phyloP scores from a whole-genome alignment of 257 asterid species.

The Craterostigma plantagineum region DNA sequence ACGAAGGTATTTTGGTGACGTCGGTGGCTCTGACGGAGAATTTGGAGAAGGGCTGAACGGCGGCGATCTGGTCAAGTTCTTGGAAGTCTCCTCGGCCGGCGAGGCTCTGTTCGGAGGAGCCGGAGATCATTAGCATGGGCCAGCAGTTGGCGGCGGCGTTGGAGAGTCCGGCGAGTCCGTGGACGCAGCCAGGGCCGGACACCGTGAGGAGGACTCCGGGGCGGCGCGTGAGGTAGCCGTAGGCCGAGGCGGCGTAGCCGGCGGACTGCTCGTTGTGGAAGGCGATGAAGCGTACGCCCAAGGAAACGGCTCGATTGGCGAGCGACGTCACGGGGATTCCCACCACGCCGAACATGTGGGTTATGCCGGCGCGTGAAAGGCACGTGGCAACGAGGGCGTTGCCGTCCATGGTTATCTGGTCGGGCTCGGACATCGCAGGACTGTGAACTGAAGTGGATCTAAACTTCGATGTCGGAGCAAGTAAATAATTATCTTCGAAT shows the following conservation, averaged over 20 bases:
- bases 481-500: no score
- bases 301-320: constrained; percentile 58
- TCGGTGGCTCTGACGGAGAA: constrained; percentile 60
- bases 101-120: constrained; percentile 70
- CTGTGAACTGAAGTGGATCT: no score
- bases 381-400: constrained; percentile 59
- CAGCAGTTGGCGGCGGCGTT: constrained; percentile 68
- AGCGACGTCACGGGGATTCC: constrained; percentile 83
- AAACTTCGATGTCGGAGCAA: no score
- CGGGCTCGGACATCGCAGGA: no score
- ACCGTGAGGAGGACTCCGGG: constrained; percentile 88
- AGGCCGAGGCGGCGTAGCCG: constrained; percentile 96
- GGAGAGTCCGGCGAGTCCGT: constrained; percentile 84
- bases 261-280: constrained; percentile 97
- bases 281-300: constrained; percentile 75
- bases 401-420: constrained; percentile 26
- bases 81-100: constrained; percentile 76
- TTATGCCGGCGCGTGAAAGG: constrained; percentile 51
- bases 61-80: constrained; percentile 70
- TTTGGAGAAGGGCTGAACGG: constrained; percentile 64
- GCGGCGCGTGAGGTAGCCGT: constrained; percentile 72
- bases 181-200: constrained; percentile 94
- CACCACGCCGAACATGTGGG: constrained; percentile 72
- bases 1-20: constrained; percentile 30
- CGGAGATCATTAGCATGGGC: constrained; percentile 83